Conservation (phyloP, 2,329 filamentous ascomycete genomes). For the Byssothecium circinans region DNA sequence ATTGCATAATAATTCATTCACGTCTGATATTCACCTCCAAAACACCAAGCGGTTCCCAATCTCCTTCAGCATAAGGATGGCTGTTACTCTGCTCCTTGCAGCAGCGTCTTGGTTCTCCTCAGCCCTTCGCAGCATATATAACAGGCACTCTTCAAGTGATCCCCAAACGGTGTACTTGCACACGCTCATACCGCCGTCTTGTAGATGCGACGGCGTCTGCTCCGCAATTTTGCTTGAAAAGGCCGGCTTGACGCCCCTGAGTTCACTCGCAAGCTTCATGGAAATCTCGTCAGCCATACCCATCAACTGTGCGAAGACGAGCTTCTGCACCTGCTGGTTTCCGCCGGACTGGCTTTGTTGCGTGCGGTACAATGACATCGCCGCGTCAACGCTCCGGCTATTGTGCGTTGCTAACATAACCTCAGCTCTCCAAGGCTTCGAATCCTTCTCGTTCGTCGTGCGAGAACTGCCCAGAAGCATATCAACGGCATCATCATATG, state of each 20-base stretch:
- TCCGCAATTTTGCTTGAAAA: too few species aligned
- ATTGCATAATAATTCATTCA: too few species aligned
- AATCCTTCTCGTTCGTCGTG: not conserved
- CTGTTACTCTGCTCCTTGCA: constrained; percentile 1
- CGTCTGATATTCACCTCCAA: not conserved
- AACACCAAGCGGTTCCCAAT: constrained; percentile 2
- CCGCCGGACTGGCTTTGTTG: not conserved
- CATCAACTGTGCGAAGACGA: constrained; percentile 6
- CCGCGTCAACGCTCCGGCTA: constrained; percentile 2
- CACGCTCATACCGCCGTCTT: not conserved
- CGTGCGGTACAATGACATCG: not conserved
- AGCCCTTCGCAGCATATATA: constrained; percentile 5
- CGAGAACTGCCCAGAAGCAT: constrained; percentile 1
- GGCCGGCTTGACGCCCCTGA: not conserved
- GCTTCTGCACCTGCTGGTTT: constrained; percentile 4
- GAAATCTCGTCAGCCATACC: constrained; percentile 6
- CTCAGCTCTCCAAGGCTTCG: constrained; percentile 3
- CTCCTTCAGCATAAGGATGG: constrained; percentile 3
- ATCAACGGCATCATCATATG: constrained; percentile 4
- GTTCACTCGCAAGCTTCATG: constrained; percentile 2
- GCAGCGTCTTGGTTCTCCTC: constrained; percentile 6
- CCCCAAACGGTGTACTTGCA: constrained; percentile 7
- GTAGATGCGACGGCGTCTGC: not conserved
- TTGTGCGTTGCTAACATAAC: constrained; percentile 7
- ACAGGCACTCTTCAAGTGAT: constrained; percentile 2